Evolutionary conservation across 148 eudicot species (phyloP).

Genomic region (Cornus kousa): DNA sequence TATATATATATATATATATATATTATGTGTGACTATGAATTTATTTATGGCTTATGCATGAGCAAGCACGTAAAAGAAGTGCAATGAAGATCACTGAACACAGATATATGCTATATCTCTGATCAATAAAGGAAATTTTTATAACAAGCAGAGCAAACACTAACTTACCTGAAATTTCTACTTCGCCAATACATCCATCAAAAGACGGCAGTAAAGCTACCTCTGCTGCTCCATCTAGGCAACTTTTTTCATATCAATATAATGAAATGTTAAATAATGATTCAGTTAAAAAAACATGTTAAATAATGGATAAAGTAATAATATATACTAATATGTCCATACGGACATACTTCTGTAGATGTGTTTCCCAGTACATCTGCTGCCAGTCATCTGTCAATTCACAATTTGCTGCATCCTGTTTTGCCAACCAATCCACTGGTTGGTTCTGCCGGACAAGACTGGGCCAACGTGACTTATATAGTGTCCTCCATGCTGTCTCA

Average conservation of each 20-base stretch:
- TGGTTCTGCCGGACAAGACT: slow-evolving; percentile 22
- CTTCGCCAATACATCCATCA: slow-evolving; percentile 52
- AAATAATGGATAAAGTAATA: background rate
- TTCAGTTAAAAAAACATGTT: background rate
- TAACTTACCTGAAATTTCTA: slow-evolving; percentile 59
- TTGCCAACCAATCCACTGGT: slow-evolving; percentile 19
- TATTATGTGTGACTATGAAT: background rate
- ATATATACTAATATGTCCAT: slow-evolving; percentile 3
- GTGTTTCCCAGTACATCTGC: slow-evolving; percentile 78
- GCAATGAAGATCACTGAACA: background rate
- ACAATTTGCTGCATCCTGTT: slow-evolving; percentile 19
- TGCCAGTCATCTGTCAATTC: slow-evolving; percentile 53
- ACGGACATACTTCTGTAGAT: slow-evolving; percentile 67
- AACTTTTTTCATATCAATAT: slow-evolving; percentile 47
- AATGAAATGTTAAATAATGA: slow-evolving; percentile 11
- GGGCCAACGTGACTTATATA: slow-evolving; percentile 63
- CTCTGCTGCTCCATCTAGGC: slow-evolving; percentile 90
- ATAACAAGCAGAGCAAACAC: background rate
- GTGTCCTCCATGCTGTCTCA: slow-evolving; percentile 54
- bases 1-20: background rate
- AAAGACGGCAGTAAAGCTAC: slow-evolving; percentile 70
- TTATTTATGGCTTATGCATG: background rate
- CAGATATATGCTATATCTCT: background rate
- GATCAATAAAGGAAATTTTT: background rate
- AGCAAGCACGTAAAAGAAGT: background rate